Base-by-base conservation (phyloP, 345 rosid species). In the Jatropha curcas region DNA sequence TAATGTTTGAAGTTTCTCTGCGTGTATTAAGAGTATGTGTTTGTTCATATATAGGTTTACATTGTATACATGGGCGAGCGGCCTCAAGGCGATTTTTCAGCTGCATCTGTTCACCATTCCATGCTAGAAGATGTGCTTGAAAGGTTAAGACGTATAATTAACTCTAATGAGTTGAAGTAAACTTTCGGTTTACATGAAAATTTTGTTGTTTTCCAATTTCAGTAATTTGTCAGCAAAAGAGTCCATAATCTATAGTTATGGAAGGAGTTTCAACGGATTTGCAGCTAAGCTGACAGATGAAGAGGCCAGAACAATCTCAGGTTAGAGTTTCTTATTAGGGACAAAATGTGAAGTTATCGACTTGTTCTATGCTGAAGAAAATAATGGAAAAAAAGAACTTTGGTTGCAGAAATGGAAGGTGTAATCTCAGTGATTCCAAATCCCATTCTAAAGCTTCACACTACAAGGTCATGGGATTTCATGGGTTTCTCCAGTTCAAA, bases 61-160 rank as follows among this genome's bases (percentile, higher is more conserved):
- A 58, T 80, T 65, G 78, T 43, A 11, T 80, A 83, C 74, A 72
- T 83, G 86, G 86, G 82, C 68, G 78, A 65, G 12, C 34, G 16
- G 60, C 78, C 78, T 24, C 67, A 19, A 2, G 76, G 68, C 48
- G 71, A 67, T 51, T 50, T 57, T 50, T 30, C 68, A 5, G 57
- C 43, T 37, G 55, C 55, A 11, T n/a, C 57, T 0, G 25, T 25
- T 2, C 83, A 80, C 71, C 63, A 74, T 70, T 80, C 83, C 61
- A 74, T 80, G 80, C 77, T 80, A 31, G 35, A 65, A 65, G 64
- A 19, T 37, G 82, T 75, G n/a, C 52, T 83, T 16, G 80, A 78
- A 74, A 83, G 82, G 86, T 83, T 41, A 43, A n/a, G 19, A n/a
- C n/a, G n/a, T n/a, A n/a, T n/a, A n/a, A n/a, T n/a, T n/a, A n/a